Percentiles rank a stretch among this genome's conserved stretches.
These are phyloP conservation scores for Camellia granthamiana DNA, from an alignment of 148 eudicot genomes.

Conservation along the genomic window DNA sequence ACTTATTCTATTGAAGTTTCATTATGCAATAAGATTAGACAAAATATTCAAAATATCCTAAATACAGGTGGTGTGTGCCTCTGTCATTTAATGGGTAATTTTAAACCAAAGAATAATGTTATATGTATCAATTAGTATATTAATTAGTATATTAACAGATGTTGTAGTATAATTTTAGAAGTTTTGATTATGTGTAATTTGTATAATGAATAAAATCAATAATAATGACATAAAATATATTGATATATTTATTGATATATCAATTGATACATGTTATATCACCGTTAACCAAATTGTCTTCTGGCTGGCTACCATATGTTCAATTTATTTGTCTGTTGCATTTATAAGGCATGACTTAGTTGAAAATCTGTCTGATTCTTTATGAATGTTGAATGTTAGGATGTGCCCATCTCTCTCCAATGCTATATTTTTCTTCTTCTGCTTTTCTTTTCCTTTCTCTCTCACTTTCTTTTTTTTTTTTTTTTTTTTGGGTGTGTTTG, in stretches of 20 bases:
- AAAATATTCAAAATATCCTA: too few relatives aligned
- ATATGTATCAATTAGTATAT: too few relatives aligned
- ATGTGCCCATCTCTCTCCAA: background rate
- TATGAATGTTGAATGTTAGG: background rate
- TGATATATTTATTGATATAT: too few relatives aligned
- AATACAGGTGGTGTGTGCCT: background rate
- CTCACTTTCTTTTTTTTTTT: background rate
- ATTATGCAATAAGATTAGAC: background rate
- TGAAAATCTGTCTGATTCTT: constrained; percentile 12
- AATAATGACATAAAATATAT: too few relatives aligned
- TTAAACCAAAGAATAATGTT: too few relatives aligned
- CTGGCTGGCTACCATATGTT: background rate
- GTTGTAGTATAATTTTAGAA: too few relatives aligned
- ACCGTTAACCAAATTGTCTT: background rate
- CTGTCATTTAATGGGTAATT: background rate
- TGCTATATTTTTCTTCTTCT: background rate
- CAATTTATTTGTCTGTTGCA: background rate
- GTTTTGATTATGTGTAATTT: too few relatives aligned
- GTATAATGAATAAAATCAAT: too few relatives aligned
- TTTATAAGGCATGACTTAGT: background rate
- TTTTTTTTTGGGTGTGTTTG: background rate
- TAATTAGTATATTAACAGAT: too few relatives aligned
- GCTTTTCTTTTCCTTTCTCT: background rate
- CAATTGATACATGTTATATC: too few relatives aligned
- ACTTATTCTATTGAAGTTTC: too few relatives aligned